Evolutionary conservation across 352 stramenopile genomes (phyloP), one percentile per base, ranked within the genome.

Genomic region (Phytophthora boehmeriae): DNA sequence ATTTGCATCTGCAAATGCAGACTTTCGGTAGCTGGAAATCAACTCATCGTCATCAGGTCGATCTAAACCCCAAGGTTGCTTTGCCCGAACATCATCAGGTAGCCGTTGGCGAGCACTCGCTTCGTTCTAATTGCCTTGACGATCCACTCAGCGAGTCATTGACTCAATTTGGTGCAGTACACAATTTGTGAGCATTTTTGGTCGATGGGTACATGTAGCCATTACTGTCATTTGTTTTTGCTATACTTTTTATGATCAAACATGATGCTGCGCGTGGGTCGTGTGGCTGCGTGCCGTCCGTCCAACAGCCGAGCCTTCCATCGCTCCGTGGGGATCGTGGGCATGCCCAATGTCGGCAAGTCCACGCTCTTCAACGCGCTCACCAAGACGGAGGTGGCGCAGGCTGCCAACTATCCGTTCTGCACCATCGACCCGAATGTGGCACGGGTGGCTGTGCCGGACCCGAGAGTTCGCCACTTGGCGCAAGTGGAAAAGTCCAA

Each of bases 391-490:
- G 79, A 92, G 59, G 86, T 92, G 62, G 86, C 83, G 14, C 84
- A 92, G 64, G 87, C 87, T 10, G 88, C 81, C 44, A 96, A 96
- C 66, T 96, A 94, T 46, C 88, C 88, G 9, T 96, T 96, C 71
- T 96, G 88, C 69, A 96, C 88, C 27, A 96, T 95, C 51, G 83
- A 95, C 60, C 86, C 88, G 2, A 96, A 96, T 53, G 71, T 93
- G 46, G 86, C 86, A 25, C 77, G 78, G 23, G 85, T 95, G 35
- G 79, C 81, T 25, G 85, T 95, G 54, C 80, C 80, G 8, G 86
- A 92, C 57, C 57, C 71, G 42, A 77, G 79, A 23, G 73, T 93
- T 49, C 79, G 86, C 17, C 70, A 66, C 36, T 63, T 94, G 35
- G 86, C 81, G 5, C 57, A 87, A 51, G 73, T 92, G 19, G 86